These are phyloP conservation scores for Platismatia glauca DNA, from an alignment of 495 filamentous ascomycete genomes.

Conservation along the genomic window DNA sequence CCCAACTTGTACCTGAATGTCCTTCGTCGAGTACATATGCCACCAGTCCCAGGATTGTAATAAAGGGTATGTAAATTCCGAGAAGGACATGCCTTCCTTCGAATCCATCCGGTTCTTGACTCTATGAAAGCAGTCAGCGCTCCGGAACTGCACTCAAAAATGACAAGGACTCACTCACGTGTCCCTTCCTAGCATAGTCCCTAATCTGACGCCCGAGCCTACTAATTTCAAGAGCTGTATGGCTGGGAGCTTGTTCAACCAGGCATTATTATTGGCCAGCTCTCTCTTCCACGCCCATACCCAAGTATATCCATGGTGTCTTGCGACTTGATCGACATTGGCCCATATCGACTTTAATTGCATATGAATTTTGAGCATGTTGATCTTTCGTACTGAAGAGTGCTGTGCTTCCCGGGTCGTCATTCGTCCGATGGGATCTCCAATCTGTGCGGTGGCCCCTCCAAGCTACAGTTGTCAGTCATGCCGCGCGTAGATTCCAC, in stretches of 20 bases:
- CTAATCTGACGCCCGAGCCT: conserved; percentile 63
- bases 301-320: conserved; percentile 50
- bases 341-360: conserved; percentile 72
- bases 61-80: conserved; percentile 87
- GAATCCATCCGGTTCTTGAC: conserved; percentile 73
- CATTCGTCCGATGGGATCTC: conserved; percentile 75
- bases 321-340: conserved; percentile 56
- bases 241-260: conserved; percentile 63
- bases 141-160: neutral
- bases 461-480: conserved; percentile 48
- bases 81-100: conserved; percentile 85
- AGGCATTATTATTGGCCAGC: conserved; percentile 68
- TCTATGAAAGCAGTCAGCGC: conserved; percentile 32
- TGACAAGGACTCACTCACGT: conserved; percentile 54
- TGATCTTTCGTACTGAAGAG: conserved; percentile 49
- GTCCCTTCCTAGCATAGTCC: conserved; percentile 80
- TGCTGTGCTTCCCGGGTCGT: conserved; percentile 53
- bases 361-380: conserved; percentile 66
- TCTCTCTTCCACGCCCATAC: conserved; percentile 54
- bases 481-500: conserved; percentile 1
- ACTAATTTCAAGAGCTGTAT: conserved; percentile 64
- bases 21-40: conserved; percentile 56
- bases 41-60: conserved; percentile 98
- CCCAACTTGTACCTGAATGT: conserved; percentile 76
- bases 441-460: conserved; percentile 75